Conservation (phyloP, 352 stramenopile species). For the Globisporangium abappressorium region DNA sequence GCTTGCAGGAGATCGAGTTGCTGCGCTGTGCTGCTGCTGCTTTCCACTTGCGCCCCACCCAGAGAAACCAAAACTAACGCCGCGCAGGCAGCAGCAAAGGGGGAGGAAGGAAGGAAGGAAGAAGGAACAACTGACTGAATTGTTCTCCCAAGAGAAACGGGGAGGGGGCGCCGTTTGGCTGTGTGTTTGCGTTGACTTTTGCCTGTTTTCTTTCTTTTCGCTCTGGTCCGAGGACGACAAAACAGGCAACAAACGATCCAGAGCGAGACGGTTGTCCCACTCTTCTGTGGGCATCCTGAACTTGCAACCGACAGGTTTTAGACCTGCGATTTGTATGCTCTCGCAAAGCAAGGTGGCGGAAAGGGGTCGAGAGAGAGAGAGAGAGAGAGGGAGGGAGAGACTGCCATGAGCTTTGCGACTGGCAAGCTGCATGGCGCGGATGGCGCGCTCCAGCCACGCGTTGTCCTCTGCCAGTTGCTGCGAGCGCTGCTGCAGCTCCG, state of each 20-base stretch:
- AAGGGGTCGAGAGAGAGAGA: neutral
- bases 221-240: neutral
- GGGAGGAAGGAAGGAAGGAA: neutral
- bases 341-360: neutral
- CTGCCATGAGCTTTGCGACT: neutral
- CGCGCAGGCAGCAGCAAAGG: neutral
- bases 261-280: slow-evolving; percentile 3
- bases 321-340: neutral
- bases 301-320: neutral
- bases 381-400: neutral
- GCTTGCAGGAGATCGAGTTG: neutral
- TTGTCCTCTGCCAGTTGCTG: slow-evolving; percentile 5
- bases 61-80: slow-evolving; percentile 68
- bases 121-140: neutral
- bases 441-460: slow-evolving; percentile 8
- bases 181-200: slow-evolving; percentile 17
- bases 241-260: slow-evolving; percentile 11
- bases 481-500: slow-evolving; percentile 21
- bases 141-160: neutral
- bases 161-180: slow-evolving; percentile 1
- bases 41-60: slow-evolving; percentile 31
- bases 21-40: neutral
- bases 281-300: slow-evolving; percentile 1
- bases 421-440: neutral
- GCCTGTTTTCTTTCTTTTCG: neutral